phyloP scores from a whole-genome alignment of 495 filamentous ascomycete genomes.

The Talaromyces nanjingensis region DNA sequence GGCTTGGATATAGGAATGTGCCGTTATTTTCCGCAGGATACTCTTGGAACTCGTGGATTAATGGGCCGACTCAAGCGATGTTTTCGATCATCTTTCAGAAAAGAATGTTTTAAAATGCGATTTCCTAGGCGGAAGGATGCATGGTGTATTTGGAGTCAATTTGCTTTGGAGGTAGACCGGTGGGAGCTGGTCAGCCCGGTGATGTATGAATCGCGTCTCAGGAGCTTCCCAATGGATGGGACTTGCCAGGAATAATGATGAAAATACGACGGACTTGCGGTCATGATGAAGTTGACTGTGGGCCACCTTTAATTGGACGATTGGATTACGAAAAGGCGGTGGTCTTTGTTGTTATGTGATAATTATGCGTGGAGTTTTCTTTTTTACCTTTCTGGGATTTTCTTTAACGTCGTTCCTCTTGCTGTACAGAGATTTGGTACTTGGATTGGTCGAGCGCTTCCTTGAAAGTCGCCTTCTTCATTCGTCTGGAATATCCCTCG shows the following conservation, averaged over 20 bases:
- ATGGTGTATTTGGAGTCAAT: slow-evolving; percentile 6
- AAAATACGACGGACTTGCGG: neutral
- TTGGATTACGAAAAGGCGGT: slow-evolving; percentile 7
- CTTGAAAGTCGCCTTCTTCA: neutral
- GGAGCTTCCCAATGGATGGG: neutral
- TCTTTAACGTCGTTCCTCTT: neutral
- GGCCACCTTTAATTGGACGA: neutral
- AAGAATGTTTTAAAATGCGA: slow-evolving; percentile 2
- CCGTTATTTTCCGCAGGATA: neutral
- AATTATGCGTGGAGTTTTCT: slow-evolving; percentile 4
- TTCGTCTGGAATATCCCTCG: neutral
- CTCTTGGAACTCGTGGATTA: neutral
- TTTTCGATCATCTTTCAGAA: neutral
- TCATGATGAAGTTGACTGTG: slow-evolving; percentile 7
- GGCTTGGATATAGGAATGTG: neutral
- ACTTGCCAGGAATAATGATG: neutral
- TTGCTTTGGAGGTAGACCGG: neutral
- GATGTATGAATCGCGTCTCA: neutral
- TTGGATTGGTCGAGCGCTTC: slow-evolving; percentile 1
- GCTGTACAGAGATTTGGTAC: slow-evolving; percentile 7
- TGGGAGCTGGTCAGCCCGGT: neutral
- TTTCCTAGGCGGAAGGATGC: neutral
- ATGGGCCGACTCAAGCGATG: neutral
- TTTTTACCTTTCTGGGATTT: neutral
- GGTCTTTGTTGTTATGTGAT: slow-evolving; percentile 7